phyloP scores from a whole-genome alignment of 495 filamentous ascomycete species.

The Penicillium goetzii region DNA sequence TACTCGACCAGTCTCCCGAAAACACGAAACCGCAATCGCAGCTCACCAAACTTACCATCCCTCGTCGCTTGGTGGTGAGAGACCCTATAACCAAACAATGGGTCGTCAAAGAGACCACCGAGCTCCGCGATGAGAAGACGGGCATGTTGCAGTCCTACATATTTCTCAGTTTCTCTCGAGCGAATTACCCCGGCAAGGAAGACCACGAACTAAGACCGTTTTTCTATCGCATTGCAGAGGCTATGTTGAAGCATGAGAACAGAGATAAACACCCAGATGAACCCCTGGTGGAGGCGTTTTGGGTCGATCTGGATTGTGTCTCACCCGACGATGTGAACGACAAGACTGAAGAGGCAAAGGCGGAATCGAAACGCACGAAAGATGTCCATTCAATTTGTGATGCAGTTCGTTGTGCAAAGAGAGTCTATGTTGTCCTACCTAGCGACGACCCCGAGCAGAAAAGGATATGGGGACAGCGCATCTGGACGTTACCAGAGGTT shows the following conservation, averaged over 20 bases:
- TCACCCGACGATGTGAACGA: conserved; percentile 4
- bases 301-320: conserved; percentile 21
- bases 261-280: neutral
- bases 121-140: conserved; percentile 12
- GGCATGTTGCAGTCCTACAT: conserved; percentile 21
- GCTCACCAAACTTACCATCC: conserved; percentile 16
- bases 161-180: conserved; percentile 23
- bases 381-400: conserved; percentile 24
- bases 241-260: conserved; percentile 1
- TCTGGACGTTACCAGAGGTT: conserved; percentile 24
- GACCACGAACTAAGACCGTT: conserved; percentile 12
- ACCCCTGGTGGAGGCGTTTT: conserved; percentile 14
- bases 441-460: conserved; percentile 1
- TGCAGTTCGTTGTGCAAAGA: conserved; percentile 20
- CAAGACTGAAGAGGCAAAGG: conserved; percentile 1
- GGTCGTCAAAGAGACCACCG: conserved; percentile 11
- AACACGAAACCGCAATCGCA: conserved; percentile 17
- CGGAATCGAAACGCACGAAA: conserved; percentile 10
- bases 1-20: conserved; percentile 18
- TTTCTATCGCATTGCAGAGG: conserved; percentile 6
- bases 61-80: conserved; percentile 20
- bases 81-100: conserved; percentile 5
- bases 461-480: conserved; percentile 14
- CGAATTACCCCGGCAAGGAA: conserved; percentile 7
- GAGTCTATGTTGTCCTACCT: conserved; percentile 20